These are phyloP conservation scores for Truncatella angustata DNA, from an alignment of 2,329 filamentous ascomycete species.

Conservation along the genomic window DNA sequence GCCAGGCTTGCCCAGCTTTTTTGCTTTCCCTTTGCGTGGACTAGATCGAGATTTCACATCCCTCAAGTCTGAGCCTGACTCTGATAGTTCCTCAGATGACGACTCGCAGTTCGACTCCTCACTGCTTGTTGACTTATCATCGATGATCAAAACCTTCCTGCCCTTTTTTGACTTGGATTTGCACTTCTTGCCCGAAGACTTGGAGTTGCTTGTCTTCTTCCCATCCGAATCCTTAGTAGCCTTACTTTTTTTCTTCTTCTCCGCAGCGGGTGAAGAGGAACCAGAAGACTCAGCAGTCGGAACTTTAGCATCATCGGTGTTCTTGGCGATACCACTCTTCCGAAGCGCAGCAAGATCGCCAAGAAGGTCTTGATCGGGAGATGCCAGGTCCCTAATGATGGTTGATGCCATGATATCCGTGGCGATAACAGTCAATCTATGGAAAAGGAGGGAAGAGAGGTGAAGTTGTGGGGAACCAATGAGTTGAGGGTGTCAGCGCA, in stretches of 20 bases:
- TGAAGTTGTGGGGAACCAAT: too few species aligned
- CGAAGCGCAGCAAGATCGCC: conserved; percentile 11
- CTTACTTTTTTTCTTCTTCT: conserved; percentile 23
- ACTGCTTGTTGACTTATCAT: conserved; percentile 8
- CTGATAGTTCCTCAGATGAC: background rate
- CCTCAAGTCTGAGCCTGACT: background rate
- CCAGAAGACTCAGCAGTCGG: conserved; percentile 19
- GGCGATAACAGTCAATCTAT: too few species aligned
- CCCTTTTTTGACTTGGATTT: conserved; percentile 19
- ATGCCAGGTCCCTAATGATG: conserved; percentile 20
- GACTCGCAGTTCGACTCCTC: conserved; percentile 4
- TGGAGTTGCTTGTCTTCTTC: background rate
- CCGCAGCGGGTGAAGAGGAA: conserved; percentile 15
- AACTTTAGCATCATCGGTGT: conserved; percentile 16
- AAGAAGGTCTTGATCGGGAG: conserved; percentile 18
- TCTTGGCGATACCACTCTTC: conserved; percentile 16
- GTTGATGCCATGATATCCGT: conserved; percentile 2
- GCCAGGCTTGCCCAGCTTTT: conserved; percentile 22
- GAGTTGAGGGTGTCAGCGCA: too few species aligned
- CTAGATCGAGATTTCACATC: background rate
- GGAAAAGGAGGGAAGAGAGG: too few species aligned
- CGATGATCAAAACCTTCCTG: conserved; percentile 18
- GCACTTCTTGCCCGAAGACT: background rate
- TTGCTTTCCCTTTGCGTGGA: conserved; percentile 24
- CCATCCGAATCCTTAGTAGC: conserved; percentile 9